These are phyloP conservation scores for Lolium rigidum DNA, from an alignment of 176 grass and related monocot species.

Conservation along the genomic window DNA sequence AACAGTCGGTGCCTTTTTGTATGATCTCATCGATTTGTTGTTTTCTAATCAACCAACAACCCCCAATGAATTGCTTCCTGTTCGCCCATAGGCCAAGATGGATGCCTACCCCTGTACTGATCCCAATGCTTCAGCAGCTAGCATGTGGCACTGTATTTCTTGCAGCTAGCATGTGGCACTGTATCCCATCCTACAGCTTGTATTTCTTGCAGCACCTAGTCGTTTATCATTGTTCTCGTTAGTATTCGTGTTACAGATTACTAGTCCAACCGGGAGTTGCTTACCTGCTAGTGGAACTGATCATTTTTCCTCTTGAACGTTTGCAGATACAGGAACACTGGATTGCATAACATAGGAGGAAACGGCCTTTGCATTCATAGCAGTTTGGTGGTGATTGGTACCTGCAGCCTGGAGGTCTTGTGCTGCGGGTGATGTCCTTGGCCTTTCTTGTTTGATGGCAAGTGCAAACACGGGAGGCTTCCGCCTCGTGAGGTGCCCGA, in stretches of 20 bases:
- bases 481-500: slow-evolving; percentile 86
- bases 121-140: not conserved
- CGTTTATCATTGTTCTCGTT: slow-evolving; percentile 6
- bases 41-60: not conserved
- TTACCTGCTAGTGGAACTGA: slow-evolving; percentile 13
- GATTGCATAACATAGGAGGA: not conserved
- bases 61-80: not conserved
- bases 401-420: not conserved
- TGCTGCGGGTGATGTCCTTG: slow-evolving; percentile 42
- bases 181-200: too few relatives aligned
- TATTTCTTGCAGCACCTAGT: not conserved
- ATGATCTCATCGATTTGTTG: not conserved
- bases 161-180: too few relatives aligned
- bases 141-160: not conserved
- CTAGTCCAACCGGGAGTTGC: not conserved
- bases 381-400: not conserved
- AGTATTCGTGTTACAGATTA: not conserved
- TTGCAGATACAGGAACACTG: slow-evolving; percentile 7
- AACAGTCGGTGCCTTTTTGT: slow-evolving; percentile 1
- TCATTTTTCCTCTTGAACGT: not conserved
- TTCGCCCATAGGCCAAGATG: not conserved
- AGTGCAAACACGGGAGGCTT: slow-evolving; percentile 31
- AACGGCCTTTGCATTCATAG: not conserved
- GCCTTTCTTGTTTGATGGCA: slow-evolving; percentile 51
- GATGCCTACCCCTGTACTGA: not conserved